phyloP scores from a whole-genome alignment of 176 grass and related monocot species.

The Musa acuminata region DNA sequence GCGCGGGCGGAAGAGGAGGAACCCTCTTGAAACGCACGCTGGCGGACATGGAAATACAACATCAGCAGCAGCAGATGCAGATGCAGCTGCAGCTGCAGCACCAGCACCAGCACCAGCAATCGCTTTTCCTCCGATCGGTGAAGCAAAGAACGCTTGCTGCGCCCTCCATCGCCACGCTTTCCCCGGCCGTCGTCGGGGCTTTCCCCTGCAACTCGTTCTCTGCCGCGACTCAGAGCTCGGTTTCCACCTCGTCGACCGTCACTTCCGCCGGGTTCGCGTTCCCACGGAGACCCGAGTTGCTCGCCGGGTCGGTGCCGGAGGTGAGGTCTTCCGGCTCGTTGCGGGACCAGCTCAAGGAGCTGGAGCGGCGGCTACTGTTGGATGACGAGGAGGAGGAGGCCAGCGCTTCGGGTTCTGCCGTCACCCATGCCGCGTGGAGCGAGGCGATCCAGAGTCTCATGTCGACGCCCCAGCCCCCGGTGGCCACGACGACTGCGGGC shows the following conservation, averaged over 20 bases:
- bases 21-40: no score
- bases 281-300: not conserved
- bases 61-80: not conserved
- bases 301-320: no score
- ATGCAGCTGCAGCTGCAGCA: not conserved
- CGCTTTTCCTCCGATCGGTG: conserved; percentile 6
- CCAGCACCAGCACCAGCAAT: not conserved
- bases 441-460: conserved; percentile 4
- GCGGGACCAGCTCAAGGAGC: conserved; percentile 8
- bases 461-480: not conserved
- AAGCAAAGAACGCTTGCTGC: not conserved
- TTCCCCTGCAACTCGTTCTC: not conserved
- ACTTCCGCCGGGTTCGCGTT: no score
- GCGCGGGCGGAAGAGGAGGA: no score
- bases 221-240: not conserved
- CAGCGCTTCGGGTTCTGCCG: not conserved
- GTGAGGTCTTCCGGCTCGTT: not conserved
- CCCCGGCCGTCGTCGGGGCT: not conserved
- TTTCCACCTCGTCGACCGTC: no score
- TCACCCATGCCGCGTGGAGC: conserved; percentile 1
- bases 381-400: not conserved
- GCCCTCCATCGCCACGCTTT: not conserved
- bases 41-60: no score
- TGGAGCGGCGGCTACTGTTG: conserved; percentile 4
- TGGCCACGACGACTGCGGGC: not conserved